Evolutionary conservation across 768 basidiomycete species (phyloP).

Genomic region (Scleroderma citrinum): DNA sequence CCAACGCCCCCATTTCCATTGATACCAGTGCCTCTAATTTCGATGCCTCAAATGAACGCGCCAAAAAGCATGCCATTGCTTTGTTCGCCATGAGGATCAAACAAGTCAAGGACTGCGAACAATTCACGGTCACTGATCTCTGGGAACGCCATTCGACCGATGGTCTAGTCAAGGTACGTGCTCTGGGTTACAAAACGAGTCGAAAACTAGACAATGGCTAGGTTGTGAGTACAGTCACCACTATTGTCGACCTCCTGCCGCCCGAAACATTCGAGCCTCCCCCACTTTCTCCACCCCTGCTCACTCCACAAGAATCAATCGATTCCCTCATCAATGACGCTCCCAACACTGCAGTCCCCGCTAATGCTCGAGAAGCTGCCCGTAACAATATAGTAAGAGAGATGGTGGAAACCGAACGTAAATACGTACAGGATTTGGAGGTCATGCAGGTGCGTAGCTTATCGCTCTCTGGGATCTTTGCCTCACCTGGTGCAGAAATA

Average conservation of each 20-base stretch:
- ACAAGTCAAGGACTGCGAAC: conserved; percentile 62
- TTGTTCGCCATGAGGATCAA: conserved; percentile 88
- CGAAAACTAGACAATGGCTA: conserved; percentile 23
- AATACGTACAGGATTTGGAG: conserved; percentile 95
- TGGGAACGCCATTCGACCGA: conserved; percentile 89
- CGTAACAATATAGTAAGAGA: conserved; percentile 80
- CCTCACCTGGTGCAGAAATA: conserved; percentile 62
- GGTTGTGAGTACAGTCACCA: conserved; percentile 88
- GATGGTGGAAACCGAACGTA: conserved; percentile 91
- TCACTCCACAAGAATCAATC: conserved; percentile 52
- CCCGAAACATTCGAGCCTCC: conserved; percentile 59
- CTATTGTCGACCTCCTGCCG: conserved; percentile 74
- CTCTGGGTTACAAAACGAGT: background rate
- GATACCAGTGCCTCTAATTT: conserved; percentile 61
- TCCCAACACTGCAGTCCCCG: conserved; percentile 33
- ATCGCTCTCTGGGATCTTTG: background rate
- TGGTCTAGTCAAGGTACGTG: conserved; percentile 85
- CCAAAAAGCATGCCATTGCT: conserved; percentile 86
- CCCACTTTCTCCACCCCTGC: conserved; percentile 51
- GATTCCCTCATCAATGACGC: conserved; percentile 50
- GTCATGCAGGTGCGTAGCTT: conserved; percentile 77
- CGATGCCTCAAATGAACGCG: conserved; percentile 70
- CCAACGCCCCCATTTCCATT: conserved; percentile 43
- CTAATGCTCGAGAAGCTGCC: conserved; percentile 58
- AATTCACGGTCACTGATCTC: conserved; percentile 88